Evolutionary conservation across 2,329 filamentous ascomycete genomes (phyloP).

Genomic region (Trichoderma pleuroti): DNA sequence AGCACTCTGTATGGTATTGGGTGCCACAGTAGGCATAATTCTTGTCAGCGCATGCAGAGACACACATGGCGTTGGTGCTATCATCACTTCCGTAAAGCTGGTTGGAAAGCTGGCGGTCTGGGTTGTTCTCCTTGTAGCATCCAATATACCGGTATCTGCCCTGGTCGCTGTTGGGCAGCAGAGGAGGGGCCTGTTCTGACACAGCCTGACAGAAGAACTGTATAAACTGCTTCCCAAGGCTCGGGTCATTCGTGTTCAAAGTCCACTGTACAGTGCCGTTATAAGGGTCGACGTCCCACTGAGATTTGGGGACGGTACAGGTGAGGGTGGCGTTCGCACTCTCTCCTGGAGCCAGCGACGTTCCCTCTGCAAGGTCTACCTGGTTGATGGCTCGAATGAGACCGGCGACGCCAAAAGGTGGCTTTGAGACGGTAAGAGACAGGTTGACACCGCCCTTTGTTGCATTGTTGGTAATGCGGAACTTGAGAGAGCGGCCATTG

Average conservation of each 20-base stretch:
- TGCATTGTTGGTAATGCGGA: slow-evolving; percentile 53
- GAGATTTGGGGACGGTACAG: slow-evolving; percentile 54
- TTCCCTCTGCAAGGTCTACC: slow-evolving; percentile 57
- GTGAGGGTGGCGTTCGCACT: slow-evolving; percentile 51
- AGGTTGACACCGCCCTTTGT: slow-evolving; percentile 43
- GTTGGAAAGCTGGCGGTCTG: slow-evolving; percentile 46
- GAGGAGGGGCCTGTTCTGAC: slow-evolving; percentile 50
- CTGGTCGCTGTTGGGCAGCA: slow-evolving; percentile 38
- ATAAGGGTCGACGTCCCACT: slow-evolving; percentile 54
- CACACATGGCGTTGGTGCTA: slow-evolving; percentile 45
- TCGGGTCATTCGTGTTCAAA: slow-evolving; percentile 54
- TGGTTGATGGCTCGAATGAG: slow-evolving; percentile 53
- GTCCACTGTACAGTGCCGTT: slow-evolving; percentile 50
- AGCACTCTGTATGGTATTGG: slow-evolving; percentile 51
- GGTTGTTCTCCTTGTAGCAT: slow-evolving; percentile 56
- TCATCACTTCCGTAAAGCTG: slow-evolving; percentile 39
- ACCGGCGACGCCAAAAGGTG: slow-evolving; percentile 53
- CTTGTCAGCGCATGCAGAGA: slow-evolving; percentile 38
- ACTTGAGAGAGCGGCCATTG: slow-evolving; percentile 42
- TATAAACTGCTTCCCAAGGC: slow-evolving; percentile 49
- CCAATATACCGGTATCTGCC: slow-evolving; percentile 52
- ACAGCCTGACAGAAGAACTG: slow-evolving; percentile 51
- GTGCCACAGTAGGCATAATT: slow-evolving; percentile 45
- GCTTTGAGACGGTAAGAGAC: slow-evolving; percentile 58
- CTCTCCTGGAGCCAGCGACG: slow-evolving; percentile 45